A percentile compares a stretch with the other conserved stretches of the same genome.
Evolutionary conservation across 2,329 filamentous ascomycete species (phyloP).

Genomic region (Cytospora mali): DNA sequence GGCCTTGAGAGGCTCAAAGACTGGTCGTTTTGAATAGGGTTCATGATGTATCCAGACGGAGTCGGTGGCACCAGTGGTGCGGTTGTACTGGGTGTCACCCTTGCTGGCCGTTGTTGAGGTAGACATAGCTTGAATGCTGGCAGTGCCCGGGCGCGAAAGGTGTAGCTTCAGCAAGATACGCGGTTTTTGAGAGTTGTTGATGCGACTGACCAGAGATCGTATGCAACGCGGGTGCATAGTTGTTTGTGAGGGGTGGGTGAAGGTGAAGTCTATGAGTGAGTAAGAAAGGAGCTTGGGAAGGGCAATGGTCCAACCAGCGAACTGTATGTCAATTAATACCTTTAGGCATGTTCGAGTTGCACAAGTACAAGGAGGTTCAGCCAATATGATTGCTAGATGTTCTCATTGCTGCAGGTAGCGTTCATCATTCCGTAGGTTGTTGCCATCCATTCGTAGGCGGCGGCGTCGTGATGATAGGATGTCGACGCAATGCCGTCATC

Average conservation of each 20-base stretch:
- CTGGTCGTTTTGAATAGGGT: constrained; percentile 47
- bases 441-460: not conserved
- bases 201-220: not conserved
- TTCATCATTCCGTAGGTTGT: not conserved
- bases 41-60: constrained; percentile 56
- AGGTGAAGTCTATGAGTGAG: not conserved
- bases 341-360: not conserved
- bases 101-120: not conserved
- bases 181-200: not conserved
- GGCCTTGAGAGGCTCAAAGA: constrained; percentile 45
- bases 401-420: not conserved
- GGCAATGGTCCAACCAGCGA: not conserved
- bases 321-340: not conserved
- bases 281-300: not conserved
- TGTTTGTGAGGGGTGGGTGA: not conserved
- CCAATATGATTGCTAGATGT: not conserved
- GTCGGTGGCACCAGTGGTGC: constrained; percentile 53
- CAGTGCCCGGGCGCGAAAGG: not conserved
- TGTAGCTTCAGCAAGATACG: not conserved
- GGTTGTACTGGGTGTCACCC: constrained; percentile 34
- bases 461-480: not conserved
- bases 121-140: not conserved
- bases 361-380: not conserved
- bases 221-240: not conserved
- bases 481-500: not conserved